Conservation (phyloP, 305 asterid genomes). For the Fraxinus sp. region DNA sequence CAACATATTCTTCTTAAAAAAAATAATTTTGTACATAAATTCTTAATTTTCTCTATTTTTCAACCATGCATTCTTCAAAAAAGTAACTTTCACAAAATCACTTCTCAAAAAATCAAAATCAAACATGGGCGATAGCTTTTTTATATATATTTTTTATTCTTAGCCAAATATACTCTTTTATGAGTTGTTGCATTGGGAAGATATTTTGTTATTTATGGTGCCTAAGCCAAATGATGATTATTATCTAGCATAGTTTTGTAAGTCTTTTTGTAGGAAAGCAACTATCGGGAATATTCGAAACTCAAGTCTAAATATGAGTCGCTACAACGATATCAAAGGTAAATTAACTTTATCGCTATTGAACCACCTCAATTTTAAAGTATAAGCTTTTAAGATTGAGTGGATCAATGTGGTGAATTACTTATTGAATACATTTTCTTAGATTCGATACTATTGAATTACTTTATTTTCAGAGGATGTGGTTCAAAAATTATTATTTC, state of each 20-base stretch:
- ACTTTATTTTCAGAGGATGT: background rate
- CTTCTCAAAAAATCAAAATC: too few relatives aligned
- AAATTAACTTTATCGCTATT: background rate
- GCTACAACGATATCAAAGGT: constrained; percentile 89
- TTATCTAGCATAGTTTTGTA: background rate
- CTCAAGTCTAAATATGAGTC: constrained; percentile 82
- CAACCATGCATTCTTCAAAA: background rate
- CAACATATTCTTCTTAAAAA: too few relatives aligned
- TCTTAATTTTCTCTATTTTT: too few relatives aligned
- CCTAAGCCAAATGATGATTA: background rate
- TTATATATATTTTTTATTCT: background rate
- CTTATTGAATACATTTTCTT: background rate
- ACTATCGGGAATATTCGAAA: constrained; percentile 78
- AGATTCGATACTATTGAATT: background rate
- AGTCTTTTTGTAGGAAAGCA: constrained; percentile 59
- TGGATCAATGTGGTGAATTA: background rate
- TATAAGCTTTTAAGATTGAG: background rate
- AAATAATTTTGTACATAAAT: background rate
- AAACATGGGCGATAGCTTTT: background rate
- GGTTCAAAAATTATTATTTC: background rate
- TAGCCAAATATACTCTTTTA: background rate
- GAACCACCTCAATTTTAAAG: background rate
- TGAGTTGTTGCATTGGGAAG: background rate
- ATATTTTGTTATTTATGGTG: background rate
- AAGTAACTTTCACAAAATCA: background rate